phyloP scores from a whole-genome alignment of 345 rosid genomes.

The Durio zibethinus region DNA sequence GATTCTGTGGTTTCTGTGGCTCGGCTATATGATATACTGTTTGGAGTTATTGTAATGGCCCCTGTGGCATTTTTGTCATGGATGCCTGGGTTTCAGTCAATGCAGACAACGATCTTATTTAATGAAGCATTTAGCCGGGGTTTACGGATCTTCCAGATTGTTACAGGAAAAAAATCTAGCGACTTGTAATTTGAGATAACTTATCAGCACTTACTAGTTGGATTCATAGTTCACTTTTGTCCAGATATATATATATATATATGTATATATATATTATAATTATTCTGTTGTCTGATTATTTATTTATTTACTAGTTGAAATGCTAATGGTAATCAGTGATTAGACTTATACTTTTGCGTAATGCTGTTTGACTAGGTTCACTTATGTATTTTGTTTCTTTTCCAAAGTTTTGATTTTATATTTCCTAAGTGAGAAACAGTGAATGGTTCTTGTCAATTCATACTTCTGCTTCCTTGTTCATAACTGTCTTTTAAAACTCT shows the following conservation, averaged over 20 bases:
- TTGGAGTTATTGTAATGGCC: constrained; percentile 70
- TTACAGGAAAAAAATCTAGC: constrained; percentile 60
- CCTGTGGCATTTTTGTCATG: constrained; percentile 80
- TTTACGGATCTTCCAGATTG: constrained; percentile 68
- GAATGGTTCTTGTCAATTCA: not conserved
- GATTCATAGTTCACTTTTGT: not conserved
- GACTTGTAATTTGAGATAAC: not conserved
- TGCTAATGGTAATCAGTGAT: not conserved
- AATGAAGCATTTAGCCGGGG: constrained; percentile 93
- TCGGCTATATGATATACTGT: constrained; percentile 68
- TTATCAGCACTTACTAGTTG: not conserved
- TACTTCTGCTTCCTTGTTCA: not conserved
- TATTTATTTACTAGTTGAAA: not conserved
- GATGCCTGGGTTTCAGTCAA: constrained; percentile 83
- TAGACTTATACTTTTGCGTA: not conserved
- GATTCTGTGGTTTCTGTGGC: constrained; percentile 71
- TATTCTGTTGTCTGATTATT: not conserved
- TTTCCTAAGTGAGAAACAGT: not conserved
- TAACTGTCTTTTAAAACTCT: too few species aligned
- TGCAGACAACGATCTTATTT: constrained; percentile 85
- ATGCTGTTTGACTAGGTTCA: not conserved
- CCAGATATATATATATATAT: not conserved
- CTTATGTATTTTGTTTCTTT: too few species aligned
- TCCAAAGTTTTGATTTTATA: not conserved
- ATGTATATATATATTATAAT: too few species aligned